Base-by-base conservation (phyloP, 1,284 basidiomycete species). In the Tilletiaria anomala region DNA sequence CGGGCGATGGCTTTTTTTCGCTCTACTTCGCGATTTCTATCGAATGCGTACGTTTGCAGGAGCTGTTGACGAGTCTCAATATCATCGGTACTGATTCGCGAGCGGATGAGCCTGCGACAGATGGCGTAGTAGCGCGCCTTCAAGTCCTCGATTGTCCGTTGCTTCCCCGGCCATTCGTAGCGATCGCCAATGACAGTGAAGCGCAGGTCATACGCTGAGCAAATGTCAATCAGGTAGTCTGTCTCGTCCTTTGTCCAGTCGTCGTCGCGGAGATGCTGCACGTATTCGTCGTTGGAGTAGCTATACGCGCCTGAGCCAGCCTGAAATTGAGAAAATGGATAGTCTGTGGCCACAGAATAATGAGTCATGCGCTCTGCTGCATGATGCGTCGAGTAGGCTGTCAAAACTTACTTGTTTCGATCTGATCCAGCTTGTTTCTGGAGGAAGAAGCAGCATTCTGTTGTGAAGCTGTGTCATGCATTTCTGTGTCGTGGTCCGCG, bases 211-310 rank as follows among this genome's bases (percentile, higher is more conserved):
- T 83, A 97, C 40, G 82, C 77, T 36, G 76, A 73, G 15, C 83
- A 79, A 12, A 94, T 69, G 5, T 73, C 71, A 69, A 97, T 91
- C 0, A 99, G 74, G 61, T 96, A 88, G 61, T 87, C 82, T 0
- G 93, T 96, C 70, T 97, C 89, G 57, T 89, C 85, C 53, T 82
- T 82, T 0, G 84, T 78, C 93, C 93, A 97, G 45, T 82, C 79
- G 14, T 73, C 72, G 64, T 96, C 88, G 69, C 82, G 75, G 2
- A 96, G 72, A 50, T 81, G 75, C 24, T 76, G 75, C 8, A 77
- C 76, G 65, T 97, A 99, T 70, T 97, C 93, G 47, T 88, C 84
- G 56, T 82, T 78, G 10, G 85, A 81, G 69, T 94, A 99, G 35
- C 76, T 75, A 70, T 83, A 86, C 2, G 76, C 69, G 6, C 76